phyloP scores from a whole-genome alignment of 345 rosid species.

The Arabidopsis thaliana region TAIR10.1 NC_003076.8:13923001-13923500 shows the following conservation, averaged over 20 bases:
- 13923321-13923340: constrained; percentile 26
- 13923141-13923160: constrained; percentile 84
- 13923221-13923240: constrained; percentile 91
- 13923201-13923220: constrained; percentile 86
- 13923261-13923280: constrained; percentile 77
- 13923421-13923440: constrained; percentile 65
- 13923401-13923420: constrained; percentile 59
- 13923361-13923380: constrained; percentile 43
- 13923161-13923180: constrained; percentile 99
- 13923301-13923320: constrained; percentile 27
- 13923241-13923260: constrained; percentile 95
- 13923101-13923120: constrained; percentile 86
- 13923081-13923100: constrained; percentile 87
- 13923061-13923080: constrained; percentile 92
- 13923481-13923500: constrained; percentile 74
- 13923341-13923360: constrained; percentile 43
- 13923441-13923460: constrained; percentile 70
- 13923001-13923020: constrained; percentile 69
- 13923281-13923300: constrained; percentile 39
- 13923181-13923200: constrained; percentile 97
- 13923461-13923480: constrained; percentile 80
- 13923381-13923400: constrained; percentile 40
- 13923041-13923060: constrained; percentile 83
- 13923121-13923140: constrained; percentile 81
- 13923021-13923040: constrained; percentile 98